Base-by-base conservation (phyloP, 306 rosid species). In the Echinosophora koreensis region DNA sequence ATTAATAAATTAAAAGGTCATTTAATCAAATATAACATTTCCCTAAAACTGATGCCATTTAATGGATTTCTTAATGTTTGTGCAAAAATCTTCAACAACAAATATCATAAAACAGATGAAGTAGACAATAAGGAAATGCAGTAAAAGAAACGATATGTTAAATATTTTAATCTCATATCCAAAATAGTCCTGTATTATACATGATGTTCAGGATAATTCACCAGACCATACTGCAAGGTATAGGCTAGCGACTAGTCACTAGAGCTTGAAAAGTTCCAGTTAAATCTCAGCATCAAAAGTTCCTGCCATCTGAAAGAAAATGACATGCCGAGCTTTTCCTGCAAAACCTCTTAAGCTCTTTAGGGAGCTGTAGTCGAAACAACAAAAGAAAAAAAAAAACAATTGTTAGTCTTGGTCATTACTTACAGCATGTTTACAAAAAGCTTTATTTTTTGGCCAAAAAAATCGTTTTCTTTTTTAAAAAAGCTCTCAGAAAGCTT, bases 181-280 rank as follows among this genome's bases (percentile, higher is more conserved):
- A 74, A 60, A 74, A 37, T 22, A 9, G 51, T 47, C 62, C 67
- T 77, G 66, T 12, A 73, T 68, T 67, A 38, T 74, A 68, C 76
- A 78, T 3, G 54, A 22, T 27, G 76, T 68, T 44, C 42, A 35
- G 56, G 62, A 63, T 70, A 47, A 76, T 64, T 76, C 81, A 13
- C 71, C 71, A 64, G 56, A 64, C 54, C 17, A 74, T 3, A 64
- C 59, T 14, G 39, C 35, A 38, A 68, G 69, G 67, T 66, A 69
- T 63, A 22, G 22, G 22, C 22, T 22, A 46, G 66, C 56, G 66
- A 59, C 47, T 44, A 30, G 66, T 39, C 49, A 84, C 55, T 65
- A 73, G 61, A 87, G 86, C 84, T 72, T 80, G 70, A 76, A 15
- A 77, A 71, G 52, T 56, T 68, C 59, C 77, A 73, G 82, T 62